Percentiles rank a stretch among this genome's conserved stretches.
These are phyloP conservation scores for Boletus huronensis DNA, from an alignment of 768 basidiomycete species.

Conservation along the genomic window DNA sequence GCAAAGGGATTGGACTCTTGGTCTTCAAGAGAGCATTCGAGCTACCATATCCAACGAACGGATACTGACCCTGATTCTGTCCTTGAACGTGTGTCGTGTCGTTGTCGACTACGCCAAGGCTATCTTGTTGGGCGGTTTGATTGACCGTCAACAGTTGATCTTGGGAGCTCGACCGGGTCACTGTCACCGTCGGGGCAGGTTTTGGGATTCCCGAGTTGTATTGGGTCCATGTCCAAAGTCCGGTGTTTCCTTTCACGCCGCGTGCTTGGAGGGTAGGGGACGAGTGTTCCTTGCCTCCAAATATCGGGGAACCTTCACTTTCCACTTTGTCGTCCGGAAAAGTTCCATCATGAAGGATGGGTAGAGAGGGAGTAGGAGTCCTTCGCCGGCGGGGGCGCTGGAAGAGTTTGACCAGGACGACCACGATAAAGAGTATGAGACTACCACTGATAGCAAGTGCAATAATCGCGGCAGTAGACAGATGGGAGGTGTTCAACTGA, in stretches of 20 bases:
- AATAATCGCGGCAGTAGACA: constrained; percentile 49
- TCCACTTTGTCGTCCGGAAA: constrained; percentile 44
- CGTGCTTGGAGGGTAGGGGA: constrained; percentile 31
- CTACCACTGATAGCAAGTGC: constrained; percentile 51
- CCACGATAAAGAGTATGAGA: constrained; percentile 45
- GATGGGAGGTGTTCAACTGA: constrained; percentile 25
- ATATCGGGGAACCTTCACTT: constrained; percentile 63
- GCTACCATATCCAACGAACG: constrained; percentile 27
- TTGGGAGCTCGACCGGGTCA: constrained; percentile 25
- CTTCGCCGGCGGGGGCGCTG: constrained; percentile 47
- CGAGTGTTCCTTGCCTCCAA: constrained; percentile 70
- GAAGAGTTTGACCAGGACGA: constrained; percentile 47
- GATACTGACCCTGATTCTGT: constrained; percentile 14
- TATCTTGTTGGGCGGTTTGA: constrained; percentile 7
- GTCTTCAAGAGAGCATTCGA: constrained; percentile 21
- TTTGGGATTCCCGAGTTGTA: constrained; percentile 41
- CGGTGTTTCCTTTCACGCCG: constrained; percentile 39
- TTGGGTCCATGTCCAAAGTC: constrained; percentile 56
- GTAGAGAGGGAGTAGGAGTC: constrained; percentile 72
- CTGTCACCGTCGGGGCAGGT: constrained; percentile 21
- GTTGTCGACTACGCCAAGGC: constrained; percentile 2
- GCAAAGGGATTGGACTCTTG: constrained; percentile 31
- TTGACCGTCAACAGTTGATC: constrained; percentile 9
- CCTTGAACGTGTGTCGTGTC: constrained; percentile 14
- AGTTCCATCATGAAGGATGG: constrained; percentile 59